These are phyloP conservation scores for Phaeosphaeriaceae sp. DNA, from an alignment of 2,329 filamentous ascomycete species.

Conservation along the genomic window DNA sequence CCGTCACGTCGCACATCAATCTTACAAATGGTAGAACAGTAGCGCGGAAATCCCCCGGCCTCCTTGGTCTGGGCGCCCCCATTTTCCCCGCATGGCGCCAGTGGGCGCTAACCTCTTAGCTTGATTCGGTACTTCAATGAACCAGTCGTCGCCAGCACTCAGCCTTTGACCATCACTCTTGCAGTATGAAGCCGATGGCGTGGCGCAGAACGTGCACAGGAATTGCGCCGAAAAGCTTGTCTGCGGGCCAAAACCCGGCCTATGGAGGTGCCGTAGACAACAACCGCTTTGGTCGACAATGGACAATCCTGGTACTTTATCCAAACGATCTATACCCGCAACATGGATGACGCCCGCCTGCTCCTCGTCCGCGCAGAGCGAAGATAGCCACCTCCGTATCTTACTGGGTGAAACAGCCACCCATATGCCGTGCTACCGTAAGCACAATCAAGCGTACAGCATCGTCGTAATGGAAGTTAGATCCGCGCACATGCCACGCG, in stretches of 20 bases:
- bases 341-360: neutral
- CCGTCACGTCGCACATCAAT: neutral
- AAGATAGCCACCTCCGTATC: neutral
- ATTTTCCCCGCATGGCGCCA: conserved; percentile 17
- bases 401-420: neutral
- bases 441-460: neutral
- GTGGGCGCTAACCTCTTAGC: conserved; percentile 7
- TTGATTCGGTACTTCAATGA: conserved; percentile 14
- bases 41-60: neutral
- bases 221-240: neutral
- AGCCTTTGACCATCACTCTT: neutral
- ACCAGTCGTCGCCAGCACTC: neutral
- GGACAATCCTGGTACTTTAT: neutral
- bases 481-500: neutral
- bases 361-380: neutral
- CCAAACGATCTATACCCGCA: neutral
- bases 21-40: neutral
- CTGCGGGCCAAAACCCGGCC: neutral
- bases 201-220: neutral
- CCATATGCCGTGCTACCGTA: neutral
- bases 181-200: neutral
- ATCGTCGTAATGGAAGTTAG: neutral
- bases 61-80: neutral
- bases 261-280: neutral
- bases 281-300: neutral